Percentiles rank a stretch among this genome's conserved stretches.
Evolutionary conservation across 371 early-diverging fungal genomes (phyloP).

Genomic region (Blastocladiella emersonii): DNA sequence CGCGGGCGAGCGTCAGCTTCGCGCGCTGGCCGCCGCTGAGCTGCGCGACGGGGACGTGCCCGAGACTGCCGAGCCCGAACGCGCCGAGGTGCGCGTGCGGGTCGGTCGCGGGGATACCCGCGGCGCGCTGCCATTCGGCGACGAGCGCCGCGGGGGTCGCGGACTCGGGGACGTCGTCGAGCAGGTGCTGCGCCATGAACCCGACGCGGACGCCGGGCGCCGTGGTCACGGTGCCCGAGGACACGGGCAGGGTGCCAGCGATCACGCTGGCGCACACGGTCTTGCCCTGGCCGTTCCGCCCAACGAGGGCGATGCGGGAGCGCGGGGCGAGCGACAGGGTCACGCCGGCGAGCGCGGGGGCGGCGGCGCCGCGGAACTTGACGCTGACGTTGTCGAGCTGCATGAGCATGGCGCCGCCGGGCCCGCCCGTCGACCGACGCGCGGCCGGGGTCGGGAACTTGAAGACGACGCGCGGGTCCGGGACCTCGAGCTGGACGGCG

Average conservation of each 20-base stretch:
- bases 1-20: conserved; percentile 53
- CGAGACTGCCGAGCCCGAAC: conserved; percentile 46
- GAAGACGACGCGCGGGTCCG: conserved; percentile 29
- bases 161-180: conserved; percentile 22
- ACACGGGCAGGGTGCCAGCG: conserved; percentile 36
- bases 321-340: conserved; percentile 44
- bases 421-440: conserved; percentile 41
- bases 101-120: conserved; percentile 30
- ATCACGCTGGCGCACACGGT: conserved; percentile 66
- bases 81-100: conserved; percentile 38
- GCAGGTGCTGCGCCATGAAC: conserved; percentile 69
- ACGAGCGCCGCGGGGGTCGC: conserved; percentile 9
- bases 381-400: conserved; percentile 47
- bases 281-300: conserved; percentile 71
- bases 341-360: conserved; percentile 31
- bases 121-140: conserved; percentile 30
- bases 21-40: conserved; percentile 65
- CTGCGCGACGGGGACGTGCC: conserved; percentile 28
- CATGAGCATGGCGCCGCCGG: conserved; percentile 26
- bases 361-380: conserved; percentile 26
- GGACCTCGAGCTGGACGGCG: conserved; percentile 42
- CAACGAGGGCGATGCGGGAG: conserved; percentile 52
- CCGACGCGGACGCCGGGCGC: conserved; percentile 47
- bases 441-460: conserved; percentile 40
- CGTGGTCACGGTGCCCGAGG: conserved; percentile 37